Conservation (phyloP, 2,329 filamentous ascomycete species). For the Ophiosphaerella herpotricha region DNA sequence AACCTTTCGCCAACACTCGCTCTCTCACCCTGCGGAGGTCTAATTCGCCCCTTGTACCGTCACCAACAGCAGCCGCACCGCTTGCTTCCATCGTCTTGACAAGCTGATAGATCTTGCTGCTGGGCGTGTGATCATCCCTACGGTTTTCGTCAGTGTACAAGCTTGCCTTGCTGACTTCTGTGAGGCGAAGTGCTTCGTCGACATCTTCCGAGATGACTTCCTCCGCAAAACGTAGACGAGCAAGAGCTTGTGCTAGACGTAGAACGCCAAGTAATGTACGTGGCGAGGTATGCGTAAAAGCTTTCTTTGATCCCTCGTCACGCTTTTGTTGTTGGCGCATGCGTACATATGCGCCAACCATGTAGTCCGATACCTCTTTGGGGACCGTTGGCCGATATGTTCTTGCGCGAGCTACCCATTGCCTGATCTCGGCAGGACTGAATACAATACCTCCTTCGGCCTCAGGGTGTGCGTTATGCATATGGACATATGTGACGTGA, state of each 20-base stretch:
- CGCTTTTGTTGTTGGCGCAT: constrained; percentile 90
- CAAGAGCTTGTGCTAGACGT: constrained; percentile 90
- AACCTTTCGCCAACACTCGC: constrained; percentile 91
- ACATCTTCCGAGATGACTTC: constrained; percentile 89
- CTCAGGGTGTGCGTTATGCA: constrained; percentile 92
- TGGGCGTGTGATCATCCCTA: constrained; percentile 73
- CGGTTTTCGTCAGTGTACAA: constrained; percentile 71
- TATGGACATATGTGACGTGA: constrained; percentile 96
- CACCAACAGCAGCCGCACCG: constrained; percentile 77
- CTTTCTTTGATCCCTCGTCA: constrained; percentile 87
- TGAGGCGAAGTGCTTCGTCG: constrained; percentile 87
- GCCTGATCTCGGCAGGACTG: constrained; percentile 88
- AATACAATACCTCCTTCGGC: constrained; percentile 72
- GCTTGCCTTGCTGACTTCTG: constrained; percentile 92
- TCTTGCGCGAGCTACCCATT: constrained; percentile 92
- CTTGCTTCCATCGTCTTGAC: constrained; percentile 86
- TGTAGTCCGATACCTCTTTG: constrained; percentile 86
- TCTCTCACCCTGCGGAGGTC: constrained; percentile 88
- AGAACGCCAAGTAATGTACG: constrained; percentile 92
- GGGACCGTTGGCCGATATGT: constrained; percentile 87
- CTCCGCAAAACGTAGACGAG: constrained; percentile 85
- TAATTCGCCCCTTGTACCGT: constrained; percentile 74
- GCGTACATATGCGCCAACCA: constrained; percentile 94
- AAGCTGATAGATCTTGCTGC: constrained; percentile 91
- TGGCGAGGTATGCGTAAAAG: constrained; percentile 91